Evolutionary conservation across 2,329 filamentous ascomycete species (phyloP).

Genomic region (Ceratocystis cubensis): DNA sequence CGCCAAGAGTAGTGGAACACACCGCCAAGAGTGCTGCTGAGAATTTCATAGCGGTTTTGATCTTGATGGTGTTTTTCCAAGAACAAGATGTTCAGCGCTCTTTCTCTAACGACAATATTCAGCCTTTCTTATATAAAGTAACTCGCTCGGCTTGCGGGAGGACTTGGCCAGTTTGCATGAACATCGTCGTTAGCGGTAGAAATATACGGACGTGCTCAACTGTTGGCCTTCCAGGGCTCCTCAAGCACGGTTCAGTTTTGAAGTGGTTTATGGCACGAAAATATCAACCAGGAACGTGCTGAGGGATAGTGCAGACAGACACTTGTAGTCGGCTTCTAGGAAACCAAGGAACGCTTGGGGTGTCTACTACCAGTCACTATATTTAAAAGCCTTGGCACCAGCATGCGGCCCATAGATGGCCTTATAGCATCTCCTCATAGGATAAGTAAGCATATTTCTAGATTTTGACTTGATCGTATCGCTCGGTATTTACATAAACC

Average conservation of each 20-base stretch:
- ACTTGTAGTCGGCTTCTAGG: neutral
- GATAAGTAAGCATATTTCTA: too few relatives aligned
- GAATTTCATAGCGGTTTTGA: neutral
- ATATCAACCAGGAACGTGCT: neutral
- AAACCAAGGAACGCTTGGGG: too few relatives aligned
- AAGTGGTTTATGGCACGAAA: neutral
- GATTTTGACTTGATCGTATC: too few relatives aligned
- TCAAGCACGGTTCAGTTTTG: neutral
- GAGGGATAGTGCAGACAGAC: neutral
- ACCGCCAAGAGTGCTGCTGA: neutral
- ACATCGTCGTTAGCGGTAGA: neutral
- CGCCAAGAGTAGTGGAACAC: neutral
- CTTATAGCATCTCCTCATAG: too few relatives aligned
- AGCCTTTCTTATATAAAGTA: neutral
- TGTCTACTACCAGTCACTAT: too few relatives aligned
- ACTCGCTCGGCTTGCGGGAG: too few relatives aligned
- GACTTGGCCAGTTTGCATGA: neutral
- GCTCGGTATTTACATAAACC: too few relatives aligned
- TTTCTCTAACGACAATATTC: neutral
- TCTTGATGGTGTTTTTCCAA: too few relatives aligned
- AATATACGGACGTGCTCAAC: neutral
- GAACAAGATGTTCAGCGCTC: neutral
- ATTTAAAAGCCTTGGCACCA: too few relatives aligned
- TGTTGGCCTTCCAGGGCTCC: neutral
- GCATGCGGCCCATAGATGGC: too few relatives aligned